These are phyloP conservation scores for Boletus vinaceobasis DNA, from an alignment of 768 basidiomycete genomes.

Conservation along the genomic window DNA sequence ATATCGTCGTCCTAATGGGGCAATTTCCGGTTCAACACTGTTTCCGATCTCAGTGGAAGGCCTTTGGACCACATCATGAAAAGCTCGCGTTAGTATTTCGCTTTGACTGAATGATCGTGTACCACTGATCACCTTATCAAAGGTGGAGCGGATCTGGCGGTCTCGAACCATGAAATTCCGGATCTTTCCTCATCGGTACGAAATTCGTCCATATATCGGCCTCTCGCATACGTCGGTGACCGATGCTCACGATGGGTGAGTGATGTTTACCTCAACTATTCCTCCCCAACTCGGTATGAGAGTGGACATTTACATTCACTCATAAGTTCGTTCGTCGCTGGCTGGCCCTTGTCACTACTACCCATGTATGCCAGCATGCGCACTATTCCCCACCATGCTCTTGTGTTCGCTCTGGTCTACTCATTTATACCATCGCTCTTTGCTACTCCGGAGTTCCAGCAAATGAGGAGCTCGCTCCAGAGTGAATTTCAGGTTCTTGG, in stretches of 20 bases:
- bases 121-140: neutral
- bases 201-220: neutral
- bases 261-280: neutral
- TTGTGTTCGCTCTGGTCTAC: slow-evolving; percentile 1
- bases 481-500: slow-evolving; percentile 10
- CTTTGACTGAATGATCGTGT: neutral
- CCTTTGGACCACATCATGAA: neutral
- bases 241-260: neutral
- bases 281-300: neutral
- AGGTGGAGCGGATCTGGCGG: neutral
- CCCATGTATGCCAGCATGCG: slow-evolving; percentile 4
- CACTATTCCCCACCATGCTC: neutral
- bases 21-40: neutral
- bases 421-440: neutral
- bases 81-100: neutral
- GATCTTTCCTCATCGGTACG: neutral
- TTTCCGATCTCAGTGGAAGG: neutral
- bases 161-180: neutral
- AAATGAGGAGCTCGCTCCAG: neutral
- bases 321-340: neutral
- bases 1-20: neutral
- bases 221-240: neutral
- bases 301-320: neutral
- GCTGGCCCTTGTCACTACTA: neutral
- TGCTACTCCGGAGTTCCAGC: neutral